phyloP scores from a whole-genome alignment of 163 green algal genomes.

The Coccomyxa subellipsoidea region DNA sequence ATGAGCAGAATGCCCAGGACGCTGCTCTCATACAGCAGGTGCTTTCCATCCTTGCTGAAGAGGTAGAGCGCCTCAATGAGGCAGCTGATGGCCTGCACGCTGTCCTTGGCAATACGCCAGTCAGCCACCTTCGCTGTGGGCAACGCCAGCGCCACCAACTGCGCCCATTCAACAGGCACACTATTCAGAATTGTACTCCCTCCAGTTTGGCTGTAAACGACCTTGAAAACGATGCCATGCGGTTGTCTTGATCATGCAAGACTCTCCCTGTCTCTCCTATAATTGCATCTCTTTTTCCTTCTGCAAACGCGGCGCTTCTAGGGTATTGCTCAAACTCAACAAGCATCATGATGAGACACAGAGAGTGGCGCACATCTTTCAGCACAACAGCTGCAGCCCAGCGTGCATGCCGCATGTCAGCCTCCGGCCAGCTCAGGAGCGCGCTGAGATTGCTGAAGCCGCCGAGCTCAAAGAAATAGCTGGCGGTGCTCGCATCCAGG shows the following conservation, averaged over 20 bases:
- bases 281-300: not conserved
- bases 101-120: not conserved
- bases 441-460: not conserved
- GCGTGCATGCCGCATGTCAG: not conserved
- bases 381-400: not conserved
- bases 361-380: not conserved
- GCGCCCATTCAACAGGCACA: not conserved
- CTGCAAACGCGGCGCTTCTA: not conserved
- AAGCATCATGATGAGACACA: too few relatives aligned
- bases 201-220: not conserved
- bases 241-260: not conserved
- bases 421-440: not conserved
- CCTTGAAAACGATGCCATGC: not conserved
- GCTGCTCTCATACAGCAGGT: not conserved
- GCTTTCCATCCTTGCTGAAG: not conserved
- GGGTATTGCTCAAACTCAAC: too few relatives aligned
- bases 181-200: not conserved
- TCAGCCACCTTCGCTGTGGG: not conserved
- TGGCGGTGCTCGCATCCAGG: not conserved
- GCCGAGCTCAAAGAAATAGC: not conserved
- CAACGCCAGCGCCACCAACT: not conserved
- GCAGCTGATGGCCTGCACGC: constrained; percentile 4
- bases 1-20: not conserved
- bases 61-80: not conserved
- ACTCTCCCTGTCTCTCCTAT: not conserved